Evolutionary conservation across 805 yeast species (phyloP).

Genomic region (Candida sithepensis): DNA sequence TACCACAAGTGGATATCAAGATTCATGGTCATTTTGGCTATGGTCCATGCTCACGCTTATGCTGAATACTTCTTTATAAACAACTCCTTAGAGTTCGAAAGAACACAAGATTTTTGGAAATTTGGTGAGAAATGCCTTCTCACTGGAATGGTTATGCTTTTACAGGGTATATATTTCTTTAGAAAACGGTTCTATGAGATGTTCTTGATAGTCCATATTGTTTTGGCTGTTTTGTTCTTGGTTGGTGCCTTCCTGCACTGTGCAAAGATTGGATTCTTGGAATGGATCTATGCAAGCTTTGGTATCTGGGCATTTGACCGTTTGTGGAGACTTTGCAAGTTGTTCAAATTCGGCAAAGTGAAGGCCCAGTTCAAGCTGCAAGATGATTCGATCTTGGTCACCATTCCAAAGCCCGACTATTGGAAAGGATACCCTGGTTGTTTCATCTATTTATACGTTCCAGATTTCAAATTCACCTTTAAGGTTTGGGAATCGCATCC

Average conservation of each 20-base stretch:
- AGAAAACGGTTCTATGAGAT: conserved; percentile 46
- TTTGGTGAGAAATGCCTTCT: conserved; percentile 30
- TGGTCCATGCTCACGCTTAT: conserved; percentile 29
- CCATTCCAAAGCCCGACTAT: conserved; percentile 40
- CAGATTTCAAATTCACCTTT: conserved; percentile 28
- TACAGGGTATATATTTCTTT: conserved; percentile 44
- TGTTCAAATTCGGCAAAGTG: conserved; percentile 28
- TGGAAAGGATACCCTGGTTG: conserved; percentile 57
- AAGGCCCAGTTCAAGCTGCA: conserved; percentile 16
- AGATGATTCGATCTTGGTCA: conserved; percentile 18
- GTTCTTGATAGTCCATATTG: conserved; percentile 40
- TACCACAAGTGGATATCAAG: conserved; percentile 45
- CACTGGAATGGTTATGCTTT: conserved; percentile 38
- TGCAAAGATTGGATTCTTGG: conserved; percentile 36
- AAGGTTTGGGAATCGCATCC: conserved; percentile 66
- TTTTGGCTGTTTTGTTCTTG: conserved; percentile 41
- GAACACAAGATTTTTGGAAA: conserved; percentile 11
- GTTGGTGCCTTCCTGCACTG: conserved; percentile 48
- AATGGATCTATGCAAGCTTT: conserved; percentile 36
- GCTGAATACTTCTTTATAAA: conserved; percentile 27
- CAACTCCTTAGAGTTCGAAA: conserved; percentile 3
- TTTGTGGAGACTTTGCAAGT: conserved; percentile 32
- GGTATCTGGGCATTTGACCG: conserved; percentile 42
- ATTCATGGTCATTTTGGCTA: conserved; percentile 24
- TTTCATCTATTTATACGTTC: conserved; percentile 50